These are phyloP conservation scores for Phytophthora kernoviae DNA, from an alignment of 352 stramenopile species.

Conservation along the genomic window DNA sequence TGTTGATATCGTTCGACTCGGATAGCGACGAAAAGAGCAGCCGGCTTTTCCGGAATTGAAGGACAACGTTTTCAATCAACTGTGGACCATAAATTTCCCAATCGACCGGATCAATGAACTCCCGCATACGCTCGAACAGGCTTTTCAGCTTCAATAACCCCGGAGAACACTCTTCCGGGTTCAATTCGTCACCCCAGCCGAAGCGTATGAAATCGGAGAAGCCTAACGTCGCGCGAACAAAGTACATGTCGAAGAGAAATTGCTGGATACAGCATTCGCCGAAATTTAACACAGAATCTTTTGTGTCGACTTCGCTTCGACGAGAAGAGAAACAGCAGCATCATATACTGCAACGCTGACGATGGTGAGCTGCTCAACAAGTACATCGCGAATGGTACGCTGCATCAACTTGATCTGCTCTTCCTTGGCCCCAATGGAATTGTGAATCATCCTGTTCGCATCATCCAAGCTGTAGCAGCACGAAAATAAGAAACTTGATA, in stretches of 20 bases:
- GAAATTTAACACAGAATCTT: slow-evolving; percentile 71
- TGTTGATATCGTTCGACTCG: slow-evolving; percentile 82
- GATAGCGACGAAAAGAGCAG: slow-evolving; percentile 87
- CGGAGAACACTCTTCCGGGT: slow-evolving; percentile 55
- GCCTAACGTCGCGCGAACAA: slow-evolving; percentile 81
- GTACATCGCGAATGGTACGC: slow-evolving; percentile 61
- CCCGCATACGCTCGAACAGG: slow-evolving; percentile 79
- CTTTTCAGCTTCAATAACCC: slow-evolving; percentile 59
- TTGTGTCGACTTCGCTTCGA: slow-evolving; percentile 54
- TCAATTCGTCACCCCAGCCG: slow-evolving; percentile 84
- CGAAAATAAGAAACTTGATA: slow-evolving; percentile 86
- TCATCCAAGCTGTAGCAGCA: slow-evolving; percentile 87
- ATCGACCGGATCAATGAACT: slow-evolving; percentile 87
- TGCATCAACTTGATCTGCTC: slow-evolving; percentile 71
- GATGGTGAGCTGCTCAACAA: slow-evolving; percentile 82
- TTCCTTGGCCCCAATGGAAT: slow-evolving; percentile 37
- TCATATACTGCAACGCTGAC: slow-evolving; percentile 76
- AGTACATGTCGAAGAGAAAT: slow-evolving; percentile 92
- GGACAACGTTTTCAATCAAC: slow-evolving; percentile 84
- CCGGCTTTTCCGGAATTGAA: slow-evolving; percentile 86
- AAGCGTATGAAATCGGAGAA: slow-evolving; percentile 90
- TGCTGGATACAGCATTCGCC: slow-evolving; percentile 85
- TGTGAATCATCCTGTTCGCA: slow-evolving; percentile 68
- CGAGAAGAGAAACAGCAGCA: slow-evolving; percentile 61
- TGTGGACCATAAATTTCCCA: slow-evolving; percentile 90